phyloP scores from a whole-genome alignment of 805 yeast genomes.

The Teunomyces kruisii region DNA sequence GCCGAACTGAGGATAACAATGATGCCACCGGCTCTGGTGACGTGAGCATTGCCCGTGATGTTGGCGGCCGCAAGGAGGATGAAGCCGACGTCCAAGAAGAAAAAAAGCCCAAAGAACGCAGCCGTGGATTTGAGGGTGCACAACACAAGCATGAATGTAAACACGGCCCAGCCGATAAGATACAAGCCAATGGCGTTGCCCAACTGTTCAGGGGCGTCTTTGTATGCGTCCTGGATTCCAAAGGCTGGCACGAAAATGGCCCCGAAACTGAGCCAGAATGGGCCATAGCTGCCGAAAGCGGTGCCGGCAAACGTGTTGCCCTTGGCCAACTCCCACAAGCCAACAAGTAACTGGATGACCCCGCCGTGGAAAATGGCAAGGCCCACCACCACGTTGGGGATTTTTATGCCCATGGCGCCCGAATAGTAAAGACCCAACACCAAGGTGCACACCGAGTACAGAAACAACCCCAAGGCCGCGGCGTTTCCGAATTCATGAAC shows the following conservation, averaged over 20 bases:
- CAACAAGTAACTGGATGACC: conserved; percentile 48
- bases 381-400: conserved; percentile 45
- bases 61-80: conserved; percentile 50
- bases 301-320: conserved; percentile 60
- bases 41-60: conserved; percentile 35
- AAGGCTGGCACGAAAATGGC: conserved; percentile 54
- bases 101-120: conserved; percentile 50
- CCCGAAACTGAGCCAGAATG: conserved; percentile 54
- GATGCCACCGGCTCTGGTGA: conserved; percentile 23
- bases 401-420: conserved; percentile 46
- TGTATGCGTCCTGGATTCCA: conserved; percentile 50
- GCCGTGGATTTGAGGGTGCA: conserved; percentile 54
- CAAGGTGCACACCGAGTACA: conserved; percentile 48
- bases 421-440: conserved; percentile 47
- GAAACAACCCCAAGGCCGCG: conserved; percentile 54
- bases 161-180: conserved; percentile 62
- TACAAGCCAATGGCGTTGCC: conserved; percentile 57
- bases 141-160: conserved; percentile 56
- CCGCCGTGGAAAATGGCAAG: conserved; percentile 53
- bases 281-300: conserved; percentile 53
- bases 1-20: conserved; percentile 22
- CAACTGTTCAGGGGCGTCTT: conserved; percentile 39
- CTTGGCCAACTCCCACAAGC: conserved; percentile 48
- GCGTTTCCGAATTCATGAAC: conserved; percentile 50
- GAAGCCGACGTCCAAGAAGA: conserved; percentile 54